These are phyloP conservation scores for Botrytis byssoidea DNA, from an alignment of 2,329 filamentous ascomycete genomes.

Conservation along the genomic window DNA sequence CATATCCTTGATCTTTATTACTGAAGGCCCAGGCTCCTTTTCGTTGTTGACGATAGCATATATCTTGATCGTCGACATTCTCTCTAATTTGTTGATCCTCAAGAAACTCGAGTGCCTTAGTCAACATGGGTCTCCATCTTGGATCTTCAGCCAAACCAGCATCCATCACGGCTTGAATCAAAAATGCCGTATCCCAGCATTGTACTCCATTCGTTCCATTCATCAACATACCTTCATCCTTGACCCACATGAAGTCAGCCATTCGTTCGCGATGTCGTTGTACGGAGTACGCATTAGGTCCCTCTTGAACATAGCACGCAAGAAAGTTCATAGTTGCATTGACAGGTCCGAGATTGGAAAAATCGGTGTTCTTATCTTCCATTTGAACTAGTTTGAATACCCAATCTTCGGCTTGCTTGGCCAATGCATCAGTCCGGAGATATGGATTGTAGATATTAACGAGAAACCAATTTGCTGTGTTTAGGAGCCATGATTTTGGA, in stretches of 20 bases:
- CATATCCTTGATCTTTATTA: slow-evolving; percentile 88
- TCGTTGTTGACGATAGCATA: slow-evolving; percentile 83
- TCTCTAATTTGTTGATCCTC: slow-evolving; percentile 90
- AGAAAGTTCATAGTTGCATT: slow-evolving; percentile 90
- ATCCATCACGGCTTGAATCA: slow-evolving; percentile 78
- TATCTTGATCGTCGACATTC: slow-evolving; percentile 63
- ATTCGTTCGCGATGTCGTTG: slow-evolving; percentile 76
- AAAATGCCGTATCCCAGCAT: slow-evolving; percentile 92
- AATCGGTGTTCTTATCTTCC: slow-evolving; percentile 92
- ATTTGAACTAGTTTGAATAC: slow-evolving; percentile 79
- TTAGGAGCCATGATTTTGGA: slow-evolving; percentile 83
- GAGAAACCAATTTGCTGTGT: slow-evolving; percentile 73
- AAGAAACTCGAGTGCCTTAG: slow-evolving; percentile 78
- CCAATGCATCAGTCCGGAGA: slow-evolving; percentile 64
- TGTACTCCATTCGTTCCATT: slow-evolving; percentile 99
- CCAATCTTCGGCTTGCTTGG: slow-evolving; percentile 74
- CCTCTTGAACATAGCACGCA: slow-evolving; percentile 79
- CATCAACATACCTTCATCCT: slow-evolving; percentile 85
- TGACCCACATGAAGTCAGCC: slow-evolving; percentile 88
- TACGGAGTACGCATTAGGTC: slow-evolving; percentile 69
- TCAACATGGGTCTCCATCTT: slow-evolving; percentile 79
- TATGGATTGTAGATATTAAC: slow-evolving; percentile 79
- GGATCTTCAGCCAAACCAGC: slow-evolving; percentile 74
- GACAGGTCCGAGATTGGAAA: slow-evolving; percentile 81
- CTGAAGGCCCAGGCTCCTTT: slow-evolving; percentile 98